These are phyloP conservation scores for Pseudopyricularia cyperi DNA, from an alignment of 2,329 filamentous ascomycete genomes.

Conservation along the genomic window DNA sequence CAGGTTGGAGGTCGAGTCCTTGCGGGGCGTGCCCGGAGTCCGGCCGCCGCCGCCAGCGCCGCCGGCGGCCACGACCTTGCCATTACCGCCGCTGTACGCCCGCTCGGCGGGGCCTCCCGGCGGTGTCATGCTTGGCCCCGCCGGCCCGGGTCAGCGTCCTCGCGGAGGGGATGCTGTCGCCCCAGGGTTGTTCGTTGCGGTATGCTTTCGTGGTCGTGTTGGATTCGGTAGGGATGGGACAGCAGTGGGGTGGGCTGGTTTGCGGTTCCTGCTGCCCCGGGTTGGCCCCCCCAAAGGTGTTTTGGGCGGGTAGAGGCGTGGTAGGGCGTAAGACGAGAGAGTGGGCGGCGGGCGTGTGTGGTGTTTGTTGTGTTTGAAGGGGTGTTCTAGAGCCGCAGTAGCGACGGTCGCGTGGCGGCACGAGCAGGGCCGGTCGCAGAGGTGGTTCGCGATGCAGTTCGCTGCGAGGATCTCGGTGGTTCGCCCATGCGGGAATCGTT, in stretches of 20 bases:
- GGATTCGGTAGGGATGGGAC: no score
- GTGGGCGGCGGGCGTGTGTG: no score
- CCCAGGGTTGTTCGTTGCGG: neutral
- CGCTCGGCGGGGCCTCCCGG: slow-evolving; percentile 5
- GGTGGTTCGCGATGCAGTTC: neutral
- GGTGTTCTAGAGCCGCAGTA: no score
- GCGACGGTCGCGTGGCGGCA: neutral
- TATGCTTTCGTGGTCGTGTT: no score
- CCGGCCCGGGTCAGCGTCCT: slow-evolving; percentile 1
- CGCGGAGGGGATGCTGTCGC: neutral
- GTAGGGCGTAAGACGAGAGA: no score
- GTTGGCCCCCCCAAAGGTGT: no score
- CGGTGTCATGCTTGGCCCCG: slow-evolving; percentile 4
- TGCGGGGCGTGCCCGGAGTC: slow-evolving; percentile 10
- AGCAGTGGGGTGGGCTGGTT: no score
- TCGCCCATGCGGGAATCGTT: neutral
- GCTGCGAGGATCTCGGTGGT: neutral
- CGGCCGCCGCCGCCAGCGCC: neutral
- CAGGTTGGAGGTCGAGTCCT: slow-evolving; percentile 6
- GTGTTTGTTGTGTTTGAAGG: no score
- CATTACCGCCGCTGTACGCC: slow-evolving; percentile 3
- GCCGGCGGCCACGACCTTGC: neutral
- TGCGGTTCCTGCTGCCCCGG: no score
- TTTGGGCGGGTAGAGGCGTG: neutral
- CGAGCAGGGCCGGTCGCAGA: neutral